These are phyloP conservation scores for Rhodotorula kratochvilovae DNA, from an alignment of 768 basidiomycete genomes.

Conservation along the genomic window DNA sequence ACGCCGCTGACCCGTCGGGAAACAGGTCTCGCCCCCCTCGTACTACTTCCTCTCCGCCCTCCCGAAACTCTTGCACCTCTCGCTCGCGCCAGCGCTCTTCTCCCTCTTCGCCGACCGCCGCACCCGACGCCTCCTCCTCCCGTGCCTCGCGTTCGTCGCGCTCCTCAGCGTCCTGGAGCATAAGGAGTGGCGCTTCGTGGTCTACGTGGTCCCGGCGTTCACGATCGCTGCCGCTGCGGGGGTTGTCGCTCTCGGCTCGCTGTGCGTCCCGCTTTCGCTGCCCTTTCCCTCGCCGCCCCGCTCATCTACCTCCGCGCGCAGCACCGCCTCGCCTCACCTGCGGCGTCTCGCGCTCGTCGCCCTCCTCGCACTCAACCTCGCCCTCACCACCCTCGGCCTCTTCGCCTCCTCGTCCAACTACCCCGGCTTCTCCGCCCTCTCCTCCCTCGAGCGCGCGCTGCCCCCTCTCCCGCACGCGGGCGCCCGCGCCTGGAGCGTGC, in stretches of 20 bases:
- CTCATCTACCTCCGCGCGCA: conserved; percentile 2
- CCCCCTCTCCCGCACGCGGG: not conserved
- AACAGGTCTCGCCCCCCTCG: conserved; percentile 64
- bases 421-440: conserved; percentile 75
- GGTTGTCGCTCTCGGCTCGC: conserved; percentile 49
- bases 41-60: conserved; percentile 65
- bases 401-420: conserved; percentile 70
- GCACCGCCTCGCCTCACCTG: conserved; percentile 11
- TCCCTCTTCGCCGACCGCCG: conserved; percentile 55
- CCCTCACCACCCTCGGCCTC: conserved; percentile 56
- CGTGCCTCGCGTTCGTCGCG: conserved; percentile 56
- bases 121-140: conserved; percentile 55
- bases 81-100: conserved; percentile 60
- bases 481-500: conserved; percentile 54
- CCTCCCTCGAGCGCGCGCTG: conserved; percentile 55
- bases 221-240: conserved; percentile 74
- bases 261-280: conserved; percentile 57
- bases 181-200: conserved; percentile 96
- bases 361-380: conserved; percentile 56
- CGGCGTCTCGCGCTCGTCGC: conserved; percentile 46
- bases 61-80: conserved; percentile 69
- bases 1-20: not conserved
- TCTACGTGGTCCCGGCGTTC: conserved; percentile 75
- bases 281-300: not conserved
- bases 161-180: conserved; percentile 74